Evolutionary conservation across 305 asterid species (phyloP).

Genomic region (Fraxinus dipetala): DNA sequence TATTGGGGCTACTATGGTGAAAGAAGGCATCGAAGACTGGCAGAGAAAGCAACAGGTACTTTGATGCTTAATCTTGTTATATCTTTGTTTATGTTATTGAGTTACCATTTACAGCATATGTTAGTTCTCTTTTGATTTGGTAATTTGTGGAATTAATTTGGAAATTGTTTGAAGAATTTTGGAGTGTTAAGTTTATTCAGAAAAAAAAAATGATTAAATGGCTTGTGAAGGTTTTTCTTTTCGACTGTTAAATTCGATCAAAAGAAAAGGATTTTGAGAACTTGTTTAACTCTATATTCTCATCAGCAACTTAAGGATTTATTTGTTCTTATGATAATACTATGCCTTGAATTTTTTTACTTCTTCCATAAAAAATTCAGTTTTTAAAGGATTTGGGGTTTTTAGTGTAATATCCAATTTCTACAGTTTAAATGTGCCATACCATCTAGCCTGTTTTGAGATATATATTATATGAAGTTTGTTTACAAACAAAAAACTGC

Average conservation of each 20-base stretch:
- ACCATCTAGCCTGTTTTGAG: background rate
- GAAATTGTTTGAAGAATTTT: background rate
- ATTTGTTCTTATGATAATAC: background rate
- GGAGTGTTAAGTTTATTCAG: background rate
- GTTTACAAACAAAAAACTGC: background rate
- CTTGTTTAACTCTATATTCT: background rate
- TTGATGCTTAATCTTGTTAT: constrained; percentile 3
- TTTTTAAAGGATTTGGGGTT: background rate
- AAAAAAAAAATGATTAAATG: background rate
- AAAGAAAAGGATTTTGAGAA: background rate
- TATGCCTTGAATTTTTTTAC: background rate
- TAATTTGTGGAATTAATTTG: background rate
- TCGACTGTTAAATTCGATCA: background rate
- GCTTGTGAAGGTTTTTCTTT: background rate
- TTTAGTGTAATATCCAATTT: background rate
- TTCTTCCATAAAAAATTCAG: background rate
- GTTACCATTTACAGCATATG: background rate
- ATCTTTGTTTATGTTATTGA: background rate
- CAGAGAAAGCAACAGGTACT: constrained; percentile 69
- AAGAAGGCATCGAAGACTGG: constrained; percentile 85
- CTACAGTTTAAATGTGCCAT: background rate
- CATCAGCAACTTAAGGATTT: background rate
- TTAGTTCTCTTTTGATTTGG: background rate
- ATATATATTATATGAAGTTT: no score
- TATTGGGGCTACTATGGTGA: constrained; percentile 75